phyloP scores from a whole-genome alignment of 2,329 filamentous ascomycete species.

The Xylariaceae sp. region DNA sequence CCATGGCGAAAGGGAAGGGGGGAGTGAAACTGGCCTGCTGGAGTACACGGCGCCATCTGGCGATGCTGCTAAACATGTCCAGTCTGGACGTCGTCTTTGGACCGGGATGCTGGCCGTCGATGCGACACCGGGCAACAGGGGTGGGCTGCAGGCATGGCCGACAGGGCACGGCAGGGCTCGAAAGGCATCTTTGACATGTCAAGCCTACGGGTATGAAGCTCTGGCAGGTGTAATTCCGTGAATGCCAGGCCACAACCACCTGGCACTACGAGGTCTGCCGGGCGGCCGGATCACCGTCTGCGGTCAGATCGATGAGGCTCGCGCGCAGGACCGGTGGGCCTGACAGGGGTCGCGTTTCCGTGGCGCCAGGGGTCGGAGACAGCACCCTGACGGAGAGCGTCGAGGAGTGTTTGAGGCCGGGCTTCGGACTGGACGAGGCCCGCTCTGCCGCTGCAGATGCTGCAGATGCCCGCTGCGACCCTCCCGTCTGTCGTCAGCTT shows the following conservation, averaged over 20 bases:
- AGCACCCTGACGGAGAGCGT: slow-evolving; percentile 19
- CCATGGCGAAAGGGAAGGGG: slow-evolving; percentile 1
- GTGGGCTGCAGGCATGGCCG: not conserved
- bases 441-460: not conserved
- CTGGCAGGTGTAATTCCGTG: not conserved
- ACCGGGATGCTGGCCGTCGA: not conserved
- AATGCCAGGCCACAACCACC: not conserved
- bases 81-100: slow-evolving; percentile 6
- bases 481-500: too few species aligned
- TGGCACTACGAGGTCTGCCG: not conserved
- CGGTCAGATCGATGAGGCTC: slow-evolving; percentile 11
- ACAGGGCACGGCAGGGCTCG: too few species aligned
- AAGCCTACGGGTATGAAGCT: not conserved
- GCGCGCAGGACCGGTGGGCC: slow-evolving; percentile 1
- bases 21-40: slow-evolving; percentile 5
- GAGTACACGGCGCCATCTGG: not conserved
- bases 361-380: slow-evolving; percentile 18
- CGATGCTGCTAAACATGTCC: not conserved
- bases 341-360: slow-evolving; percentile 10
- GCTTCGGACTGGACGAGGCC: slow-evolving; percentile 4
- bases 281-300: too few species aligned
- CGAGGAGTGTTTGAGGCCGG: slow-evolving; percentile 18
- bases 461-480: too few species aligned
- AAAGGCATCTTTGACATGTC: too few species aligned
- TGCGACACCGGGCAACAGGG: not conserved